Conservation (phyloP, 805 yeast genomes). For the Jamesozyma jinghongensis region DNA sequence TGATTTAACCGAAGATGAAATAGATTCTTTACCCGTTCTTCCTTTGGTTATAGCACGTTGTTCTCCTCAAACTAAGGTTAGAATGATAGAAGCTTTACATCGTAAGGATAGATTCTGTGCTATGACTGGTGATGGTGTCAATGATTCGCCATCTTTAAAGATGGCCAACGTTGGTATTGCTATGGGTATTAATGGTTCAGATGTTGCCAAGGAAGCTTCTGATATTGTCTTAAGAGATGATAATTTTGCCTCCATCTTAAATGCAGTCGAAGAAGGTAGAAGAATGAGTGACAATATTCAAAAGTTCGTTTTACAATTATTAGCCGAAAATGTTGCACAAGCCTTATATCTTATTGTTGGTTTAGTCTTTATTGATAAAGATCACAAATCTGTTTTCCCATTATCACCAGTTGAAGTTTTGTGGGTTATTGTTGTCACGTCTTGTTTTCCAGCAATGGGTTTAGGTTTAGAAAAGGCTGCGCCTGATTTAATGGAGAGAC, state of each 20-base stretch:
- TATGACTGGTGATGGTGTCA: slow-evolving; percentile 99
- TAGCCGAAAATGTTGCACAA: slow-evolving; percentile 92
- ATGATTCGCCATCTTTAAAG: slow-evolving; percentile 94
- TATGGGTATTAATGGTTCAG: slow-evolving; percentile 91
- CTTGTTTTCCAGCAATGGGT: slow-evolving; percentile 98
- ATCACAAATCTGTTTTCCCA: slow-evolving; percentile 74
- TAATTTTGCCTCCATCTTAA: slow-evolving; percentile 85
- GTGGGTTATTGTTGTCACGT: slow-evolving; percentile 95
- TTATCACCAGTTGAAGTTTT: slow-evolving; percentile 94
- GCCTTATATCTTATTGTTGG: slow-evolving; percentile 76
- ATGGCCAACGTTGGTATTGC: slow-evolving; percentile 94
- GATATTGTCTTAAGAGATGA: slow-evolving; percentile 97
- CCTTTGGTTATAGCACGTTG: slow-evolving; percentile 91
- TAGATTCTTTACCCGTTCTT: slow-evolving; percentile 62
- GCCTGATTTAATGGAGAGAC: slow-evolving; percentile 87
- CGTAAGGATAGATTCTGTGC: slow-evolving; percentile 89
- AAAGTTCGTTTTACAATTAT: slow-evolving; percentile 84
- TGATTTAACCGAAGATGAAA: slow-evolving; percentile 53
- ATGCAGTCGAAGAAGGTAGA: slow-evolving; percentile 94
- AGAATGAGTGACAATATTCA: slow-evolving; percentile 94
- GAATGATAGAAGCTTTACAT: slow-evolving; percentile 83
- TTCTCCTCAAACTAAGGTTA: slow-evolving; percentile 86
- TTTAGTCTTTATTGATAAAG: slow-evolving; percentile 65
- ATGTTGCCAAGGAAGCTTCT: slow-evolving; percentile 96
- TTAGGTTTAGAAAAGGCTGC: slow-evolving; percentile 96